Evolutionary conservation across 257 asterid genomes (phyloP).

Genomic region (Striga asiatica): DNA sequence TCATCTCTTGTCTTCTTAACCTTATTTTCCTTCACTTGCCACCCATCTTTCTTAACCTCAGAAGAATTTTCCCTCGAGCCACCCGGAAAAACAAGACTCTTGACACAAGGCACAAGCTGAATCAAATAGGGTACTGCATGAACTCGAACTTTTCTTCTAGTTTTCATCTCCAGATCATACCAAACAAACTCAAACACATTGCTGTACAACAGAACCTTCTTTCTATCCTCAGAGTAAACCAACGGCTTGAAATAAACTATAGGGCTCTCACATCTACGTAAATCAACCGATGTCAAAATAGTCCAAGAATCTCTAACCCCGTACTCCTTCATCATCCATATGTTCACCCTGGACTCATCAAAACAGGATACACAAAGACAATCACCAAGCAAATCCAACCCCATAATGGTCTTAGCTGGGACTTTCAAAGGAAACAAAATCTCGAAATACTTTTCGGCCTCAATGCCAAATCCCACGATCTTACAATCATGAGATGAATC

Average conservation of each 20-base stretch:
- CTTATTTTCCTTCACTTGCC: not conserved
- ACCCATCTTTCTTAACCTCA: not conserved
- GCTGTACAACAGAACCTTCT: not conserved
- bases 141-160: not conserved
- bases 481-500: not conserved
- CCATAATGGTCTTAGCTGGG: not conserved
- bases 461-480: not conserved
- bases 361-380: not conserved
- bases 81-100: not conserved
- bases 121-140: not conserved
- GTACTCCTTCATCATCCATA: not conserved
- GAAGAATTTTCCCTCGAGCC: not conserved
- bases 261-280: not conserved
- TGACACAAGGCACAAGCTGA: not conserved
- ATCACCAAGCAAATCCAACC: not conserved
- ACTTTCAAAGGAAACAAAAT: not conserved
- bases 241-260: not conserved
- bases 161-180: not conserved
- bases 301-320: not conserved
- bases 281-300: not conserved
- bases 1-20: not conserved
- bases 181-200: not conserved
- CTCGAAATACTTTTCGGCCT: not conserved
- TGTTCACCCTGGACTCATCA: not conserved
- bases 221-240: not conserved